Evolutionary conservation across 352 stramenopile genomes (phyloP), one percentile per base, ranked within the genome.

Genomic region (Pythium monospermum): DNA sequence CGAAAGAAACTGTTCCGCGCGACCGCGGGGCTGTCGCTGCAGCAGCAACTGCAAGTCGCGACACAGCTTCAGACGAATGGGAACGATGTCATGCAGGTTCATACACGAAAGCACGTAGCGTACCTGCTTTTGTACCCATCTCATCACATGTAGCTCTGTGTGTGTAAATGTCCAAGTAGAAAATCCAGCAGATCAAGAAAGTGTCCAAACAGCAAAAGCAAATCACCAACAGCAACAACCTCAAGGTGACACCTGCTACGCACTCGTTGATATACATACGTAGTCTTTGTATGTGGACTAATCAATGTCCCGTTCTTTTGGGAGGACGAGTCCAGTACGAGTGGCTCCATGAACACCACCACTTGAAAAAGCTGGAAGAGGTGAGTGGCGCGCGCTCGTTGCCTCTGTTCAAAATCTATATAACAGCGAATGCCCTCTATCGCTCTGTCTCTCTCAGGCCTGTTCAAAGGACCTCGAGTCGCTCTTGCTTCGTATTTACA

Each of bases 1-100:
- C 70, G 72, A 28, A 87, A 86, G 50, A 75, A 78, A 16, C 35
- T 87, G 19, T 91, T 91, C 49, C 73, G 71, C 6, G 69, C 77
- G n/a, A 87, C 76, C 4, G 64, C 71, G 37, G 77, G 77, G 18
- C 52, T 87, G 27, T 76, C 77, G 18, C 59, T 91, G 11, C 58
- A 84, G 6, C 64, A 91, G 40, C 80, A 91, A 42, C 69, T 78
- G 16, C 61, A 80, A 27, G 59, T 91, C 16, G 71, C 69, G 0
- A 60, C 55, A 0, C 62, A 84, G 23, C 56, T 91, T 16, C 69
- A 83, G 47, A 50, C 62, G 15, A 66, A 59, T 38, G 69, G 77
- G 13, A 59, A 78, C 8, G 66, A 78, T 45, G 69, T 86, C 6
- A 56, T 91, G 19, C 60, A 86, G 66, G 76, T 87, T 6, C 11